A percentile compares a stretch with the other conserved stretches of the same genome.
phyloP scores from a whole-genome alignment of 1,284 basidiomycete genomes.

The Lignosus rhinocerotis region DNA sequence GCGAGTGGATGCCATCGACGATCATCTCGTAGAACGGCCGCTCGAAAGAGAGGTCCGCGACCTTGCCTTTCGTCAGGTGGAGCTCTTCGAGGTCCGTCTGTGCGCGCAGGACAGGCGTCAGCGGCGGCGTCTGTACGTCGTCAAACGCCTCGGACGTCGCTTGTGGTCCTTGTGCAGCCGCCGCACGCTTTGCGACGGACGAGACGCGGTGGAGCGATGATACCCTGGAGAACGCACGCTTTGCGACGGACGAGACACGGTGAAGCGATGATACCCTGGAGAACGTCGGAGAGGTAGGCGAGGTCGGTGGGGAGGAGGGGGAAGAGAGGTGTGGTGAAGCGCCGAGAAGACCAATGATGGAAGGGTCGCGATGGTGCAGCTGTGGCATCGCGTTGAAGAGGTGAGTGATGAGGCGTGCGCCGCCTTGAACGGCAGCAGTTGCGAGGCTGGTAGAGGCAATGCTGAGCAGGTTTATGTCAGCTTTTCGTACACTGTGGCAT shows the following conservation, averaged over 20 bases:
- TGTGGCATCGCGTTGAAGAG: constrained; percentile 93
- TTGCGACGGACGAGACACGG: constrained; percentile 24
- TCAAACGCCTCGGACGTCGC: constrained; percentile 64
- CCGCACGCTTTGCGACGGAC: constrained; percentile 25
- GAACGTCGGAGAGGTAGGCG: constrained; percentile 23
- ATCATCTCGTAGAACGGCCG: constrained; percentile 88
- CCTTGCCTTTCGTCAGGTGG: constrained; percentile 37
- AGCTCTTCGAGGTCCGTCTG: constrained; percentile 28
- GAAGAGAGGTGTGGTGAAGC: constrained; percentile 64
- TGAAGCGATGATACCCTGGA: constrained; percentile 15
- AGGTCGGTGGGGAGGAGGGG: constrained; percentile 33
- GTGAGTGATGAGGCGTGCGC: constrained; percentile 86
- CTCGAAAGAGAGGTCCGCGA: constrained; percentile 46
- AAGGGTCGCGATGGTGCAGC: constrained; percentile 82
- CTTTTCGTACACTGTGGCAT: neutral
- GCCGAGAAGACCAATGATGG: constrained; percentile 85
- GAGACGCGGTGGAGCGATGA: constrained; percentile 20
- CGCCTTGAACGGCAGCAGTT: constrained; percentile 62
- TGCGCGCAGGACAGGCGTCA: constrained; percentile 44
- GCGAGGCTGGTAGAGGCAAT: constrained; percentile 69
- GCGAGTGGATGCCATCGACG: constrained; percentile 88
- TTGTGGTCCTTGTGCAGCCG: constrained; percentile 28
- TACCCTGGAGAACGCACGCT: constrained; percentile 20
- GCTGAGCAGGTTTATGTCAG: constrained; percentile 36
- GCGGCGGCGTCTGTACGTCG: constrained; percentile 59